These are phyloP conservation scores for Pholiota microspora DNA, from an alignment of 768 basidiomycete genomes.

Conservation along the genomic window DNA sequence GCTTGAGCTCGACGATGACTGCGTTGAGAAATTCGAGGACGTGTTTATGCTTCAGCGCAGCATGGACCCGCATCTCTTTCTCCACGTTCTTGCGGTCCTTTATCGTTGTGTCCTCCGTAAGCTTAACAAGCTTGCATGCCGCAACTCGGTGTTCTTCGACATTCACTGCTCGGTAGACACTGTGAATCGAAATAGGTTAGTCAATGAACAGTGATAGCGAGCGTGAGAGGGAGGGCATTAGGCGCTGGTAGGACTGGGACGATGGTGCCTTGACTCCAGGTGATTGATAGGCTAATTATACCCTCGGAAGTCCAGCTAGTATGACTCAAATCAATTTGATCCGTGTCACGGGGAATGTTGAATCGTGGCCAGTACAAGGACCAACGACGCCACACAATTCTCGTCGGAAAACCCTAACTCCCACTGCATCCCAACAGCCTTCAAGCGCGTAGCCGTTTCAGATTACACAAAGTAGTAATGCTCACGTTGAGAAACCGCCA, in stretches of 20 bases:
- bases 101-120: slow-evolving; percentile 62
- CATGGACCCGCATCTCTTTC: slow-evolving; percentile 91
- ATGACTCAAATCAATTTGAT: not conserved
- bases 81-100: slow-evolving; percentile 78
- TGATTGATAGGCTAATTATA: not conserved
- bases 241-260: not conserved
- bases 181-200: slow-evolving; percentile 24
- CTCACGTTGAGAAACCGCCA: slow-evolving; percentile 84
- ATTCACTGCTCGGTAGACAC: slow-evolving; percentile 84
- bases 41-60: slow-evolving; percentile 72
- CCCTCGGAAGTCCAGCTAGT: too few relatives aligned
- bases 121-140: slow-evolving; percentile 80
- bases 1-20: slow-evolving; percentile 66
- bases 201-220: not conserved
- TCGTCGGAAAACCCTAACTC: not conserved
- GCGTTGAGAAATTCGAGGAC: slow-evolving; percentile 85
- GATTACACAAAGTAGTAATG: too few relatives aligned
- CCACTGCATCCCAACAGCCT: too few relatives aligned
- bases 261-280: not conserved
- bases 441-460: too few relatives aligned
- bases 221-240: not conserved
- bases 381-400: not conserved
- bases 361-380: too few relatives aligned
- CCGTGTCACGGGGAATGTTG: not conserved
- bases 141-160: slow-evolving; percentile 63